Percentiles rank a stretch among this genome's conserved stretches.
Conservation (phyloP, 2,329 filamentous ascomycete species). For the Hymenotorrendiella dingleyae region DNA sequence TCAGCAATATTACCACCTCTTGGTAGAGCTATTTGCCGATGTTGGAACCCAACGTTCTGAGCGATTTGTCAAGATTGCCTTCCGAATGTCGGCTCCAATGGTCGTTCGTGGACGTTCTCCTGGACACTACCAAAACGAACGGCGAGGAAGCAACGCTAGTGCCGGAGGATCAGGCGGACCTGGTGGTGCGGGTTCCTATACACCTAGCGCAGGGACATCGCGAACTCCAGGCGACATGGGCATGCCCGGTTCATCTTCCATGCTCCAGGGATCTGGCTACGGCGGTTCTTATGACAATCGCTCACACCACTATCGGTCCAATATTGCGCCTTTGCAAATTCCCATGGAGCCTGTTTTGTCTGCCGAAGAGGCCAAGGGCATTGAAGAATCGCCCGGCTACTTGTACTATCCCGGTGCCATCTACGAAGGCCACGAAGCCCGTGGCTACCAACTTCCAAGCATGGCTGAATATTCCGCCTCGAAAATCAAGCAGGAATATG, state of each 20-base stretch:
- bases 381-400: constrained; percentile 26
- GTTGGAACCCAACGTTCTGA: constrained; percentile 33
- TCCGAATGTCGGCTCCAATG: constrained; percentile 53
- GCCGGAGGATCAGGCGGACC: constrained; percentile 40
- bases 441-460: constrained; percentile 24
- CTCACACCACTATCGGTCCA: constrained; percentile 23
- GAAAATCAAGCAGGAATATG: constrained; percentile 28
- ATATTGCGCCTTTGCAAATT: constrained; percentile 22
- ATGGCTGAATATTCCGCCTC: constrained; percentile 19
- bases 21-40: constrained; percentile 61
- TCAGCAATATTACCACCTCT: constrained; percentile 67
- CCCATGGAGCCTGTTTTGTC: constrained; percentile 29
- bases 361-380: constrained; percentile 27
- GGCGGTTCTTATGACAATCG: constrained; percentile 23
- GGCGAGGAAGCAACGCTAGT: constrained; percentile 44
- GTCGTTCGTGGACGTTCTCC: constrained; percentile 62
- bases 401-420: constrained; percentile 29
- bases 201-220: constrained; percentile 19
- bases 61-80: constrained; percentile 53
- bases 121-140: constrained; percentile 53
- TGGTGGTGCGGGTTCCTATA: constrained; percentile 26
- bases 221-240: constrained; percentile 25
- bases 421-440: constrained; percentile 25
- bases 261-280: constrained; percentile 25
- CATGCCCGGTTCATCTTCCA: constrained; percentile 25